A percentile compares a stretch with the other conserved stretches of the same genome.
Conservation (phyloP, 2,329 filamentous ascomycete species). For the Talaromyces islandicus region DNA sequence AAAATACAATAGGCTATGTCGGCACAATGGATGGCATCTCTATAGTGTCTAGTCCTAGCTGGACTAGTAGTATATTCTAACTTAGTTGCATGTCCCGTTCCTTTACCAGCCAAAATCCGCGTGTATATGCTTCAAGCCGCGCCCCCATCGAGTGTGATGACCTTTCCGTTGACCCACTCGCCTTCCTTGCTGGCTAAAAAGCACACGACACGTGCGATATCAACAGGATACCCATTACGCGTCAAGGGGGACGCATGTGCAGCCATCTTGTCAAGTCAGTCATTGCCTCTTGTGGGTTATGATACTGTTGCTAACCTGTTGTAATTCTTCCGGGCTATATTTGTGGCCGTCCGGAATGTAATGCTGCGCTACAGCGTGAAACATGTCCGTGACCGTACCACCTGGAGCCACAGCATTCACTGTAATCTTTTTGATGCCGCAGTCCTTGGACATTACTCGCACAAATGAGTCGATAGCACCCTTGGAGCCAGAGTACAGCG, state of each 20-base stretch:
- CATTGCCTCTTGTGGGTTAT: background rate
- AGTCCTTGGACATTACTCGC: conserved; percentile 65
- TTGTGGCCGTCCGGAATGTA: conserved; percentile 3
- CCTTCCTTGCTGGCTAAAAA: conserved; percentile 3
- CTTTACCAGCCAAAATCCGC: background rate
- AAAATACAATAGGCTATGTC: background rate
- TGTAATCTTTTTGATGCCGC: conserved; percentile 44
- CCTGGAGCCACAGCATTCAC: conserved; percentile 2
- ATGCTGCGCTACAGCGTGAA: background rate
- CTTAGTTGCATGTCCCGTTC: background rate
- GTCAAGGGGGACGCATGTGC: conserved; percentile 1
- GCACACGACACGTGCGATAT: conserved; percentile 1
- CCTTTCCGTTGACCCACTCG: conserved; percentile 2
- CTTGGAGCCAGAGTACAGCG: conserved; percentile 70
- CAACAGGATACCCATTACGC: conserved; percentile 3
- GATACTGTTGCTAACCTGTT: background rate
- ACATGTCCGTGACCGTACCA: conserved; percentile 8
- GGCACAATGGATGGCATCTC: background rate
- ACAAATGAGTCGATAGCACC: conserved; percentile 72
- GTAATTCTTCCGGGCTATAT: background rate
- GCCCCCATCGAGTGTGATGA: background rate
- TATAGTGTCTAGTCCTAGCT: background rate
- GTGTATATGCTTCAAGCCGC: background rate
- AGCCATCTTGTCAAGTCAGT: conserved; percentile 1
- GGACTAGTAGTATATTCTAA: background rate